Percentiles rank a stretch among this genome's conserved stretches.
Conservation (phyloP, 805 yeast species). For the Torulaspora indica region DNA sequence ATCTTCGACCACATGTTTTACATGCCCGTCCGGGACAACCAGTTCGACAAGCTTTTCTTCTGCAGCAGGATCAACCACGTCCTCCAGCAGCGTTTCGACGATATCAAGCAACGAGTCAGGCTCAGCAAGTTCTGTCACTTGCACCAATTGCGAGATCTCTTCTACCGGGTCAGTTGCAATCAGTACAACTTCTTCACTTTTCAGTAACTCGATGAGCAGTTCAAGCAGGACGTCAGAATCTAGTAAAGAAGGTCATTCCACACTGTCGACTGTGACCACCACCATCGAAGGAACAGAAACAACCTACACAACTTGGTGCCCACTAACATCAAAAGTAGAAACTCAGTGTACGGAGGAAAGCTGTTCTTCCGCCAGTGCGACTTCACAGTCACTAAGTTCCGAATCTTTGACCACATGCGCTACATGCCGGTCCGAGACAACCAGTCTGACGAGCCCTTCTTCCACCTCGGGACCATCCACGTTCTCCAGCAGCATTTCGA, state of each 20-base stretch:
- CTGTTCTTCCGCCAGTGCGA: not conserved
- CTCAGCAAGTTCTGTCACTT: not conserved
- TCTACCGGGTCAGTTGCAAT: not conserved
- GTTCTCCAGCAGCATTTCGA: not conserved
- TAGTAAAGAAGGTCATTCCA: not conserved
- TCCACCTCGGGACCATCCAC: not conserved
- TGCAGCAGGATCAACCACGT: not conserved
- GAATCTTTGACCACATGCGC: not conserved
- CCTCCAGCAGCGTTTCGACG: not conserved
- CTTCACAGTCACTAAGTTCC: not conserved
- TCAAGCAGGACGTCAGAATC: not conserved
- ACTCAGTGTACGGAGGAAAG: not conserved
- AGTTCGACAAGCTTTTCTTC: not conserved
- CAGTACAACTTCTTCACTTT: not conserved
- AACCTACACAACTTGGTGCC: conserved; percentile 37
- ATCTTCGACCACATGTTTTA: not conserved
- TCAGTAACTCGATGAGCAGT: not conserved
- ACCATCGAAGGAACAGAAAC: conserved; percentile 34
- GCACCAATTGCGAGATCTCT: not conserved
- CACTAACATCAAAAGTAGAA: conserved; percentile 12
- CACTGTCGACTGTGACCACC: conserved; percentile 32
- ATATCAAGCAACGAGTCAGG: not conserved
- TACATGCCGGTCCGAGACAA: not conserved
- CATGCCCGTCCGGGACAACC: not conserved
- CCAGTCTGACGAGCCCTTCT: not conserved